Evolutionary conservation across 2,329 filamentous ascomycete species (phyloP).

Genomic region (Verticillium nonalfalfae): DNA sequence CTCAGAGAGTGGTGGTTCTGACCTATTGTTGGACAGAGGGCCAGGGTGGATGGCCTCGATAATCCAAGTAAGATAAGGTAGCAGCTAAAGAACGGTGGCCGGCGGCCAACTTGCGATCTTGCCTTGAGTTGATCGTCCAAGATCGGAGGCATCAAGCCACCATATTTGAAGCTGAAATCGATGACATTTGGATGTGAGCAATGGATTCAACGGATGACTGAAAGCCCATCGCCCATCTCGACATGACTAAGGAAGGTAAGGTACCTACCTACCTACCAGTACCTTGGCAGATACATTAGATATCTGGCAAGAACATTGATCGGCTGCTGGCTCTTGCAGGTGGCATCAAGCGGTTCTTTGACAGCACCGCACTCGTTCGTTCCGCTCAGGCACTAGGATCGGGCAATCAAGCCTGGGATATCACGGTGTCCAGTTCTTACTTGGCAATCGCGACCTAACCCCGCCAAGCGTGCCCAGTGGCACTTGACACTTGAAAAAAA

Average conservation of each 20-base stretch:
- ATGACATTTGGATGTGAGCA: neutral
- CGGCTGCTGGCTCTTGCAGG: no score
- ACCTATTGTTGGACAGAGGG: neutral
- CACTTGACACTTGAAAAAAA: neutral
- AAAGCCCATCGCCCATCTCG: no score
- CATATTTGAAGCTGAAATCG: neutral
- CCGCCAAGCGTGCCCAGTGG: neutral
- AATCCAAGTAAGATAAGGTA: neutral
- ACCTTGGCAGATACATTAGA: no score
- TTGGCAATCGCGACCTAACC: neutral
- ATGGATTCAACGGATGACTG: neutral
- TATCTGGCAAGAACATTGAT: no score
- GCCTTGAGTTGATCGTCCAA: neutral
- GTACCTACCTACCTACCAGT: no score
- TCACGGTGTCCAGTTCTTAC: neutral
- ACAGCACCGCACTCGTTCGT: no score
- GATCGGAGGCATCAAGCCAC: neutral
- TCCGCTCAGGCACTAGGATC: no score
- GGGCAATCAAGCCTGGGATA: no score
- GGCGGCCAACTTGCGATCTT: neutral
- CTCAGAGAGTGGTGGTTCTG: neutral
- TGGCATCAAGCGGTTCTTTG: no score
- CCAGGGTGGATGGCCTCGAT: neutral
- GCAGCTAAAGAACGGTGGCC: neutral
- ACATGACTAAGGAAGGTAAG: no score